Evolutionary conservation across 768 basidiomycete species (phyloP).

Genomic region (Hericium alpestre): DNA sequence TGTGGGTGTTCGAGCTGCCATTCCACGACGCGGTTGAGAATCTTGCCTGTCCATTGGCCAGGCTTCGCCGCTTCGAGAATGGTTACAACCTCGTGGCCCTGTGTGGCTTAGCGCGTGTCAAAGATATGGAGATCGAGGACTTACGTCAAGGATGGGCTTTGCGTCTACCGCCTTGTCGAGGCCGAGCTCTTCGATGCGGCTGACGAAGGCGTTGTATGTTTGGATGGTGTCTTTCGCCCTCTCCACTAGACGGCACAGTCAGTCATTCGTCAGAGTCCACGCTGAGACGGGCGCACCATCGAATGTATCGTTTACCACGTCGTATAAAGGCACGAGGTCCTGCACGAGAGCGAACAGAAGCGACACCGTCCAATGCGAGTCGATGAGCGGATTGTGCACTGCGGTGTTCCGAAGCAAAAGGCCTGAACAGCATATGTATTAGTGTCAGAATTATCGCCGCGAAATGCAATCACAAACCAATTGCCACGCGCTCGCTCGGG

Average conservation of each 20-base stretch:
- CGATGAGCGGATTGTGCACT: constrained; percentile 54
- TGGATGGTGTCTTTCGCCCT: constrained; percentile 39
- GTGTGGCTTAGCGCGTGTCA: background rate
- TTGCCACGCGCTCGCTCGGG: constrained; percentile 41
- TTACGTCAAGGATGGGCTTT: constrained; percentile 69
- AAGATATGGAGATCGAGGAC: constrained; percentile 16
- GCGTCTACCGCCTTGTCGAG: constrained; percentile 54
- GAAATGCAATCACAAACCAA: constrained; percentile 33
- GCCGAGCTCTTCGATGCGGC: constrained; percentile 48
- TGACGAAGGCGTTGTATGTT: constrained; percentile 56
- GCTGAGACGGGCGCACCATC: constrained; percentile 28
- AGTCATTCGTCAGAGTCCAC: constrained; percentile 8
- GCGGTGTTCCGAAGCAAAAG: constrained; percentile 54
- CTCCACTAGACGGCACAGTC: constrained; percentile 24
- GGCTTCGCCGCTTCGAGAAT: constrained; percentile 43
- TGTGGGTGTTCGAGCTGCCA: constrained; percentile 82
- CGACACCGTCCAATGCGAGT: constrained; percentile 61
- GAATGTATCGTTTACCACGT: constrained; percentile 28
- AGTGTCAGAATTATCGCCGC: background rate
- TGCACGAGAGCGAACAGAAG: constrained; percentile 66
- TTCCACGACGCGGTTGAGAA: constrained; percentile 56
- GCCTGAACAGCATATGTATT: constrained; percentile 29
- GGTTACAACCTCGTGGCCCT: constrained; percentile 64
- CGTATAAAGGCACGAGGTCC: constrained; percentile 52
- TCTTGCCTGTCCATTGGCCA: constrained; percentile 61